A percentile compares a stretch with the other conserved stretches of the same genome.
Evolutionary conservation across 371 early-diverging fungal species (phyloP).

Genomic region (Funneliformis caledonium): DNA sequence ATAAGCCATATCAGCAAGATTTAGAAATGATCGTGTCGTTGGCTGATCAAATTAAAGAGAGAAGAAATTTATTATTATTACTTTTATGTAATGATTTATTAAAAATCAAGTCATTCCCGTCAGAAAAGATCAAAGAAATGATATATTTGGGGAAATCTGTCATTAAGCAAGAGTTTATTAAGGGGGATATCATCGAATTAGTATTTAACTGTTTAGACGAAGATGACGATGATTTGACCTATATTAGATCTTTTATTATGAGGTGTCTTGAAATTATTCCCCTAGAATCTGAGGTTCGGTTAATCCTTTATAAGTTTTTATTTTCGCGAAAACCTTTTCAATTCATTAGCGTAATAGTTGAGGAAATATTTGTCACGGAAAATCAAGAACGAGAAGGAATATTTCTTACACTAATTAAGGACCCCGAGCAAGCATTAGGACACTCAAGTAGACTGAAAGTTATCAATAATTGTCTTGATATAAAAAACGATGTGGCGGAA

Average conservation of each 20-base stretch:
- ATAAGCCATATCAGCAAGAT: not conserved
- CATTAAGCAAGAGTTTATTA: not conserved
- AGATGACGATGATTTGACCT: not conserved
- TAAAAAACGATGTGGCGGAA: slow-evolving; percentile 15
- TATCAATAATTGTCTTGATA: slow-evolving; percentile 10
- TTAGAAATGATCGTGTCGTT: not conserved
- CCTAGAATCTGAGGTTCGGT: not conserved
- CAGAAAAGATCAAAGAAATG: not conserved
- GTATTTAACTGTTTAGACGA: slow-evolving; percentile 8
- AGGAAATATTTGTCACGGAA: slow-evolving; percentile 8
- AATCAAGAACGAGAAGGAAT: not conserved
- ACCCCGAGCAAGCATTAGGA: not conserved
- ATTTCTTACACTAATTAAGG: not conserved
- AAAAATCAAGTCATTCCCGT: not conserved
- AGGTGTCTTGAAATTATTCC: slow-evolving; percentile 18
- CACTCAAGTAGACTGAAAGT: not conserved
- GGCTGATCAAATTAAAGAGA: not conserved
- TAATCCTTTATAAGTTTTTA: slow-evolving; percentile 9
- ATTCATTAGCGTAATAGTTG: not conserved
- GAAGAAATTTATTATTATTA: not conserved
- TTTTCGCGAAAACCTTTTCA: slow-evolving; percentile 10
- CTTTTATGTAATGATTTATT: not conserved
- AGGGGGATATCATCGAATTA: not conserved
- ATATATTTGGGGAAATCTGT: not conserved
- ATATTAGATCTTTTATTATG: slow-evolving; percentile 4